Conservation (phyloP, 441 rosid genomes). For the Gossypium aridum region DNA sequence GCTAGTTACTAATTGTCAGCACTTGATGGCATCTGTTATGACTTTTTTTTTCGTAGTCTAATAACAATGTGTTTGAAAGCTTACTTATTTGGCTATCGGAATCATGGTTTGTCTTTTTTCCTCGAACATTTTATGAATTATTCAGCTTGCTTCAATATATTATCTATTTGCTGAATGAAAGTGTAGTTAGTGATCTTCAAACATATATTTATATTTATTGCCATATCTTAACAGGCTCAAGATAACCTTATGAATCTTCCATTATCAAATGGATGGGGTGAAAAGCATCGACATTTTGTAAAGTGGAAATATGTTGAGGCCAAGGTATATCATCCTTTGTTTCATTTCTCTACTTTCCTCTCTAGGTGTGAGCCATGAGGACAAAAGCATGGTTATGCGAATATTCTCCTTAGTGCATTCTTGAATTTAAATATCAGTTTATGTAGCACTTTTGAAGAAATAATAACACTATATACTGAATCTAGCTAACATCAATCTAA, state of each 20-base stretch:
- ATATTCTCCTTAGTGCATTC: not conserved
- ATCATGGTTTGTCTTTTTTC: not conserved
- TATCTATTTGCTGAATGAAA: not conserved
- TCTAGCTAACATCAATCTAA: not conserved
- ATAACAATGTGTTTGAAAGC: not conserved
- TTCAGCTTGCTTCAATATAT: constrained; percentile 2
- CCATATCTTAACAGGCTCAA: constrained; percentile 54
- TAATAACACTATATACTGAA: not conserved
- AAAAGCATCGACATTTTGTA: constrained; percentile 73
- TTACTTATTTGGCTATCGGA: not conserved
- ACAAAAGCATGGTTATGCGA: not conserved
- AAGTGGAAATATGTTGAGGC: constrained; percentile 91
- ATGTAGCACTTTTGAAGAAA: not conserved
- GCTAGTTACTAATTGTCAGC: not conserved
- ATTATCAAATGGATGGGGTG: constrained; percentile 91
- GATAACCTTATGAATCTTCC: constrained; percentile 81
- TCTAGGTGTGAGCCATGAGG: not conserved
- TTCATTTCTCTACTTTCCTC: not conserved
- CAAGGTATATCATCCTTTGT: constrained; percentile 38
- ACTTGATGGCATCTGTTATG: not conserved
- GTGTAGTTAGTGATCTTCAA: not conserved
- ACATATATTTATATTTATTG: not conserved
- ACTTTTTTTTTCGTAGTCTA: not conserved
- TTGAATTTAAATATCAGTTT: not conserved
- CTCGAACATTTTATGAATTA: not conserved